Evolutionary conservation across 2,329 filamentous ascomycete genomes (phyloP).

Genomic region (Basipetospora chlamydospora): DNA sequence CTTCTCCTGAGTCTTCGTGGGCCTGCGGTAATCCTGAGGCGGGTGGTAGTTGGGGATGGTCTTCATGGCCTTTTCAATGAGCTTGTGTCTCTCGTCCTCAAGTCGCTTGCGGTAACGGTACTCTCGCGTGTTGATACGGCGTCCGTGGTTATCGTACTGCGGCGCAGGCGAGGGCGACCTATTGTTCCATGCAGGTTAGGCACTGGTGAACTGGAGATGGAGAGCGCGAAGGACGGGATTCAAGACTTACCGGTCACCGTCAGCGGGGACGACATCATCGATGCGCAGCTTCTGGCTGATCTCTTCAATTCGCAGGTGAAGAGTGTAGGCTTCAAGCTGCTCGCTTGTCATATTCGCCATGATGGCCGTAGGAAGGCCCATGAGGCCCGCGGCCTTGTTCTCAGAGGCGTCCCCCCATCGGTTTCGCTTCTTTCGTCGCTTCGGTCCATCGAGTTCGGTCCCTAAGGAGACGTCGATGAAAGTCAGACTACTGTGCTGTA

Average conservation of each 20-base stretch:
- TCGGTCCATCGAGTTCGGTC: constrained; percentile 56
- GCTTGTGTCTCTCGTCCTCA: constrained; percentile 96
- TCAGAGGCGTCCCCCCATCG: constrained; percentile 95
- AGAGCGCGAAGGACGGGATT: background rate
- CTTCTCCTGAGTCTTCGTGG: constrained; percentile 99
- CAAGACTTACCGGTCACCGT: constrained; percentile 66
- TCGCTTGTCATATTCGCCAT: constrained; percentile 96
- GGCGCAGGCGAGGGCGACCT: constrained; percentile 92
- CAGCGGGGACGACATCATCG: constrained; percentile 94
- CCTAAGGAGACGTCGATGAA: constrained; percentile 20
- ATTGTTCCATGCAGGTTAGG: constrained; percentile 10
- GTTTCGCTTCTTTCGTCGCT: constrained; percentile 94
- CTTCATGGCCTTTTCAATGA: constrained; percentile 99
- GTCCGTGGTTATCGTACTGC: constrained; percentile 98
- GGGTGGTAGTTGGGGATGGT: constrained; percentile 99
- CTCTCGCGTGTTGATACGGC: constrained; percentile 97
- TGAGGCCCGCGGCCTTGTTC: constrained; percentile 95
- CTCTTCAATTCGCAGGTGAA: constrained; percentile 95
- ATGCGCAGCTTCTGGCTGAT: constrained; percentile 99
- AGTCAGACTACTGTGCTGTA: background rate
- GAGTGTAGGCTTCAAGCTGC: constrained; percentile 91
- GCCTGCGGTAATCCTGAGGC: constrained; percentile 93
- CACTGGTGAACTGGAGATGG: no score
- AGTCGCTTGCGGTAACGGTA: constrained; percentile 96
- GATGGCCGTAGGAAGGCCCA: constrained; percentile 94